Base-by-base conservation (phyloP, 306 rosid species). In the Mimosa bimucronata region DNA sequence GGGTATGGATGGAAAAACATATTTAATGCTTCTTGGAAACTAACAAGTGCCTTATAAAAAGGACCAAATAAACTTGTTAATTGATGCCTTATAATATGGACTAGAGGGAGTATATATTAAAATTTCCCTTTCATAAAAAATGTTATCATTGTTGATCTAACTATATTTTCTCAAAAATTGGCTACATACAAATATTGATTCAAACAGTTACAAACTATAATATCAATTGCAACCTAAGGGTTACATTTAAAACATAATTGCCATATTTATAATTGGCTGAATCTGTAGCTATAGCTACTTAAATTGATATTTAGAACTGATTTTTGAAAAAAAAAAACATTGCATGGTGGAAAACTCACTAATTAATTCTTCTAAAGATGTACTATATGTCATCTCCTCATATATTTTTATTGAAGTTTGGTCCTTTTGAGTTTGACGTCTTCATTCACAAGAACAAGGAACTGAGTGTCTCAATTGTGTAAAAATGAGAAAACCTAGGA, bases 401-500 rank as follows among this genome's bases (percentile, higher is more conserved):
- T 80, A 48, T 80, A 8, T 71, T 44, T 60, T 34, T 50, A 14
- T 71, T 13, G 69, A 46, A 23, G 75, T 73, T 77, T 58, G 26
- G 45, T 77, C 55, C 7, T 52, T 50, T 68, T 38, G 37, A 65
- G 10, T 15, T 60, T 48, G 46, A 46, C 66, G 66, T 61, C 48
- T 64, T 9, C 30, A 19, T 34, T 9, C 16, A 38, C 28, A 15
- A 37, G 58, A 41, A 60, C n/a, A 40, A 60, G 42, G 48, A 75
- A 60, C 5, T 40, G 10, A 60, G 26, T 25, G 60, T 75, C 79
- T 58, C 41, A 23, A 40, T 50, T 75, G 58, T 73, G 21, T 61
- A 42, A 23, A 26, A 48, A 31, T 46, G 48, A 53, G 55, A 50
- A 52, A 34, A 72, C 21, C 40, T 77, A 89, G 69, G 72, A 66